Base-by-base conservation (phyloP, 1,139 yeast genomes). In the Pichia norvegensis region DNA sequence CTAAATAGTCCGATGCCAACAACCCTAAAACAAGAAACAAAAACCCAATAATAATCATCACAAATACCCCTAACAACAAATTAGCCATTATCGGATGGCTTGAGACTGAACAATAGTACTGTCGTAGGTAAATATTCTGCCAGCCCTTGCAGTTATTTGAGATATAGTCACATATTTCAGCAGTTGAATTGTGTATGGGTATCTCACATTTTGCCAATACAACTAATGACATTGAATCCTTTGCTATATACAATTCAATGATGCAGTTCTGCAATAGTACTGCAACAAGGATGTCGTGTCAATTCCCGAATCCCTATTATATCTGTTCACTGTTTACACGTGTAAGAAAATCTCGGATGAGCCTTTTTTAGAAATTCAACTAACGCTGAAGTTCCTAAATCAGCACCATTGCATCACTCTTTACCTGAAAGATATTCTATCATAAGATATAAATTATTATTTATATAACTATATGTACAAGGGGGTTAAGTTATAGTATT, bases 1-100 rank as follows among this genome's bases (percentile, higher is more conserved):
- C 81, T 35, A 87, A 66, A 57, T 73, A 85, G 57, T 81, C 85
- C 9, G 86, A 79, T 0, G 95, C 90, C 1, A 90, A 77, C 17
- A 79, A 64, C 0, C 95, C 95, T 47, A 86, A 70, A 4, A 42
- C n/a, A 8, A 46, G 17, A 22, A 44, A 46, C 25, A 51, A 36
- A 27, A 51, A 16, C 16, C 46, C 49, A 33, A 47, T 43, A 11
- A 39, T 14, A 17, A 40, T 8, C 3, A 40, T n/a, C 4, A 44
- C 29, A 3, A 40, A n/a, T 13, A 38, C 7, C 49, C 47, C 46
- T 8, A 48, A 29, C 8, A 43, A 9, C 4, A 46, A 11, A 41
- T 49, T 46, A 8, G 54, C 41, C 4, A 41, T 2, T 4, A 46
- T 9, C 1, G 46, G 49, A 36, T 48, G 38, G 4, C n/a, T 33